Base-by-base conservation (phyloP, 495 filamentous ascomycete genomes). In the Aspergillus coremiiformis region DNA sequence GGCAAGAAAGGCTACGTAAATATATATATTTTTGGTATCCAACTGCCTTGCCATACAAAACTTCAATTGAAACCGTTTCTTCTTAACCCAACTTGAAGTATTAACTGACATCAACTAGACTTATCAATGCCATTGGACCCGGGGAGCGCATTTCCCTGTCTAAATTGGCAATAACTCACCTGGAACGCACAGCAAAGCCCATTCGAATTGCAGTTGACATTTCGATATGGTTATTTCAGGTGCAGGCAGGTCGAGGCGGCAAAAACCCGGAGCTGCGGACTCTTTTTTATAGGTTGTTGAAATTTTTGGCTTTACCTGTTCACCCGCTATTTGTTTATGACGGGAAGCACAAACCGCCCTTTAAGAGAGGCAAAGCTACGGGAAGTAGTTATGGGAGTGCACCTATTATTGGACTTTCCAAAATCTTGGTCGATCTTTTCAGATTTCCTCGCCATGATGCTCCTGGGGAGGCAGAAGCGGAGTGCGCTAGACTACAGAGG, bases 141-240 rank as follows among this genome's bases (percentile, higher is more conserved):
- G 90, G 90, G 21, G 73, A 86, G 54, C 81, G 93, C 20, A 76
- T 90, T 46, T 86, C 94, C 21, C 76, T 99, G 8, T 84, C 89
- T 12, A 94, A 89, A 60, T 76, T 96, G 45, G 85, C 90, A 24
- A 76, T 89, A 32, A 76, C 86, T 15, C 83, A 87, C 50, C 77
- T 91, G 52, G 84, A 90, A 55, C 66, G 79, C 27, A 82, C 78
- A 35, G 76, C 79, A 20, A 78, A 84, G 4, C 90, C 93, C 0
- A 74, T 97, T 6, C 83, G 90, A 12, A 75, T 99, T 23, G 94
- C 94, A 17, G 88, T 99, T 45, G 94, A 99, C 64, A 86, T 93
- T 53, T 90, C 90, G 0, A 96, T 99, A 65, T 99, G 94, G 94
- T 84, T 95, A 20, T 97, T 96, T 61, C 93, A 99, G 61, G 84